Percentiles rank a stretch among this genome's conserved stretches.
Evolutionary conservation across 139 green algal species (phyloP).

Genomic region (Edaphochlamys debaryana): DNA sequence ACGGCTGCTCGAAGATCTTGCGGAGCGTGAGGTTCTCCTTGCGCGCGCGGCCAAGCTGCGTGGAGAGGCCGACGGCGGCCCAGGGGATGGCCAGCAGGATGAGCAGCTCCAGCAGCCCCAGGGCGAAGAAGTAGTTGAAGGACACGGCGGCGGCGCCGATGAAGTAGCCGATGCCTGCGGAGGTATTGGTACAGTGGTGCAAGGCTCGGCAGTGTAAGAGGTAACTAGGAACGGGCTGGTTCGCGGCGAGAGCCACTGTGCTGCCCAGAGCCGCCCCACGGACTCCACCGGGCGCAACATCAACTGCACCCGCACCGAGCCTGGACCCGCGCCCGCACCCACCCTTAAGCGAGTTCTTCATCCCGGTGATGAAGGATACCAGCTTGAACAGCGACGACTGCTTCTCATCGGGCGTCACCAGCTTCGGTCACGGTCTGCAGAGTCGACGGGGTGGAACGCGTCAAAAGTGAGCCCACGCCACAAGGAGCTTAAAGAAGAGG

Average conservation of each 20-base stretch:
- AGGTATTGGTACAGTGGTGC: too few relatives aligned
- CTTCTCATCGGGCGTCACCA: conserved; percentile 88
- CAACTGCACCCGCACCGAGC: too few relatives aligned
- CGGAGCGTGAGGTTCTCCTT: conserved; percentile 79
- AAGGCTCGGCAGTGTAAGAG: too few relatives aligned
- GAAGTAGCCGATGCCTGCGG: conserved; percentile 86
- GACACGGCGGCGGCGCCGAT: conserved; percentile 77
- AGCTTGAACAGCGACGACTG: conserved; percentile 81
- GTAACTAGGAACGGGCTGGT: too few relatives aligned
- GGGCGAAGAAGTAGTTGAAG: conserved; percentile 78
- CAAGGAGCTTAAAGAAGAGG: too few relatives aligned
- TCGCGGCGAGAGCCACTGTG: too few relatives aligned
- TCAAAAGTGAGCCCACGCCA: too few relatives aligned
- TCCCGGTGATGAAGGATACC: conserved; percentile 86
- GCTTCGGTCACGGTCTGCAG: conserved; percentile 85
- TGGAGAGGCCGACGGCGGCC: conserved; percentile 64
- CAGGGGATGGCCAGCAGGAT: conserved; percentile 82
- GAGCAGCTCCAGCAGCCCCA: conserved; percentile 73
- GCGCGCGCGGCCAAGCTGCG: conserved; percentile 68
- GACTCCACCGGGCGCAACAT: too few relatives aligned
- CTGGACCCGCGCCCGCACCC: too few relatives aligned
- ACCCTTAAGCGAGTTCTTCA: conserved; percentile 85
- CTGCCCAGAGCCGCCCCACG: too few relatives aligned
- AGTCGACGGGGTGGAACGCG: too few relatives aligned
- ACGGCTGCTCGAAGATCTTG: conserved; percentile 73